phyloP scores from a whole-genome alignment of 257 asterid species.

The Jacaranda copaia region DNA sequence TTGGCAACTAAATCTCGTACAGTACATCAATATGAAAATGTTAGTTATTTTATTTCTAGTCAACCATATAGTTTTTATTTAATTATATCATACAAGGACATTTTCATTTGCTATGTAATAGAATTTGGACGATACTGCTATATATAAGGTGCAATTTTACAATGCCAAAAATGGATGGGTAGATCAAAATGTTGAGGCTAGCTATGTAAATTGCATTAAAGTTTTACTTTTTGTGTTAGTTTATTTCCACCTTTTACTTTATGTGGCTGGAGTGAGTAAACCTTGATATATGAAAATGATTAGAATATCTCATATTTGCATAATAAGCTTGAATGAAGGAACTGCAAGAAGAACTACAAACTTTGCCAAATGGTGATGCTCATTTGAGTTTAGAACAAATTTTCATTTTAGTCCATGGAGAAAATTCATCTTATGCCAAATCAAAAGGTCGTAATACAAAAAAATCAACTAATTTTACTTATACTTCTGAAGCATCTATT shows the following conservation, averaged over 20 bases:
- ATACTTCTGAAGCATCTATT: not conserved
- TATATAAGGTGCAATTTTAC: too few relatives aligned
- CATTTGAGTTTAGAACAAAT: not conserved
- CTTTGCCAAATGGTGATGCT: not conserved
- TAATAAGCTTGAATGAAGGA: not conserved
- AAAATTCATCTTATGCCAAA: not conserved
- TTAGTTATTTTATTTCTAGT: too few relatives aligned
- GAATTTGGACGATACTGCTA: too few relatives aligned
- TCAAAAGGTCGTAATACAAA: not conserved
- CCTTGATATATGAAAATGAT: not conserved
- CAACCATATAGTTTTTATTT: too few relatives aligned
- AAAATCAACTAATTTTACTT: not conserved
- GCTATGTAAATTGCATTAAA: too few relatives aligned
- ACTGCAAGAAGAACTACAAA: not conserved
- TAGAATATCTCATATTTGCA: not conserved
- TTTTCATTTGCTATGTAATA: too few relatives aligned
- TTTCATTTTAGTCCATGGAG: not conserved
- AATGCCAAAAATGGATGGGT: too few relatives aligned
- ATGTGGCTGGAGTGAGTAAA: not conserved
- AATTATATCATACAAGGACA: too few relatives aligned
- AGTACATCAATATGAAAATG: too few relatives aligned
- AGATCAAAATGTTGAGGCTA: too few relatives aligned
- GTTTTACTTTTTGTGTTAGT: too few relatives aligned
- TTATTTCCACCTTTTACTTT: not conserved
- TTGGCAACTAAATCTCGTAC: too few relatives aligned